Conservation (phyloP, 768 basidiomycete genomes). For the Gelatoporia subvermispora region DNA sequence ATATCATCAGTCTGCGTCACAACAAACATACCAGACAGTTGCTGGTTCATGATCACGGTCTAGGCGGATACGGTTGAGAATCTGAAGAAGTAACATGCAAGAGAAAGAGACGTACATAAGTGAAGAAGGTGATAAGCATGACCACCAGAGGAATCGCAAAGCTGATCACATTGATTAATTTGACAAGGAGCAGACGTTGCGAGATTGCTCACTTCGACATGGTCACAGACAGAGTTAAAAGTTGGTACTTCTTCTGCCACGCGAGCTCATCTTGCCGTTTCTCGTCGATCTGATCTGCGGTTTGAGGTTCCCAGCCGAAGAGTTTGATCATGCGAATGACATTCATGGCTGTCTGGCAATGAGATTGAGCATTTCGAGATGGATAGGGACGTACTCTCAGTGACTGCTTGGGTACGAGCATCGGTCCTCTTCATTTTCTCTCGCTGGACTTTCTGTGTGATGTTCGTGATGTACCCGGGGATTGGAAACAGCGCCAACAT, state of each 20-base stretch:
- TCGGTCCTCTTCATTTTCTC: conserved; percentile 46
- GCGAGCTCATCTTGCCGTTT: conserved; percentile 60
- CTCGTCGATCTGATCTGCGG: conserved; percentile 45
- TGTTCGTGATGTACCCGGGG: conserved; percentile 36
- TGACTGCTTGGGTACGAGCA: conserved; percentile 37
- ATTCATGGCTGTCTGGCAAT: conserved; percentile 21
- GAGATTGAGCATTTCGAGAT: conserved; percentile 5
- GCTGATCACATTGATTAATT: conserved; percentile 26
- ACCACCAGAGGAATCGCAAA: conserved; percentile 56
- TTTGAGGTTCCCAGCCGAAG: conserved; percentile 42
- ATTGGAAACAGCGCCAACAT: conserved; percentile 37
- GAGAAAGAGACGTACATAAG: conserved; percentile 39
- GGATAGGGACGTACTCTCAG: conserved; percentile 29
- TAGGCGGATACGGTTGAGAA: conserved; percentile 3
- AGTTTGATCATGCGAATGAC: conserved; percentile 45
- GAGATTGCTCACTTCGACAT: conserved; percentile 32
- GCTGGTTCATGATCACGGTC: conserved; percentile 35
- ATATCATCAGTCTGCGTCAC: neutral
- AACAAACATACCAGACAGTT: conserved; percentile 27
- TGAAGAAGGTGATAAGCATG: conserved; percentile 64
- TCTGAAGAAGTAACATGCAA: neutral
- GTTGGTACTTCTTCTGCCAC: conserved; percentile 46
- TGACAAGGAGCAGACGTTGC: neutral
- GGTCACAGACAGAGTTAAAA: conserved; percentile 43
- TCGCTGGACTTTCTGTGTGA: conserved; percentile 29